phyloP scores from a whole-genome alignment of 2,329 filamentous ascomycete species.

The Trichothecium sympodiale region DNA sequence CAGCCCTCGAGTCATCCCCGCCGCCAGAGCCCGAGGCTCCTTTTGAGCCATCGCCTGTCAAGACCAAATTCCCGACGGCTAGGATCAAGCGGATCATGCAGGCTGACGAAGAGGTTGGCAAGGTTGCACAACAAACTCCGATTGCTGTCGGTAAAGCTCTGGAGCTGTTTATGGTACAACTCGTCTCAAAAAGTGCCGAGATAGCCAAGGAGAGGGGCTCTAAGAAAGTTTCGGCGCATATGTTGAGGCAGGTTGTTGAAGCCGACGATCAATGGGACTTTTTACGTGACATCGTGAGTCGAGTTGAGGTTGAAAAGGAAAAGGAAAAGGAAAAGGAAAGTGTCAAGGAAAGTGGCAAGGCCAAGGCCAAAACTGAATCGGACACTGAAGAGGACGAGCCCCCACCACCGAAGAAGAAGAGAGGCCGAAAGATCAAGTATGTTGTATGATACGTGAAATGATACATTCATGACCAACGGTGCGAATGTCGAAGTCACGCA shows the following conservation, averaged over 20 bases:
- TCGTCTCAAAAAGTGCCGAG: constrained; percentile 79
- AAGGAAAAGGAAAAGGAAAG: constrained; percentile 38
- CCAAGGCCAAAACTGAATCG: constrained; percentile 30
- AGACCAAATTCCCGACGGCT: constrained; percentile 92
- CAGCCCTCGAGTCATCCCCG: neutral
- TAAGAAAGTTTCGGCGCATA: constrained; percentile 79
- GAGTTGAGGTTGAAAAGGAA: constrained; percentile 56
- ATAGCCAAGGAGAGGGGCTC: constrained; percentile 74
- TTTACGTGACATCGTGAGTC: constrained; percentile 77
- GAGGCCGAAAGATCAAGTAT: constrained; percentile 39
- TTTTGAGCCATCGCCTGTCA: constrained; percentile 61
- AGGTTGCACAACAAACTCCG: constrained; percentile 94
- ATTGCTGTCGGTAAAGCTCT: constrained; percentile 93
- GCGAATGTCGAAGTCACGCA: too few relatives aligned
- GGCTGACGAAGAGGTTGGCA: constrained; percentile 95
- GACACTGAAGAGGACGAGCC: constrained; percentile 43
- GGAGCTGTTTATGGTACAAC: constrained; percentile 93
- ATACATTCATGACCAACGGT: too few relatives aligned
- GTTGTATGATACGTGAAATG: constrained; percentile 7
- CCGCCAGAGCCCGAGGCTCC: constrained; percentile 1
- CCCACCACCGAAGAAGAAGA: constrained; percentile 35
- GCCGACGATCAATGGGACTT: constrained; percentile 93
- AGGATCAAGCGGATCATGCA: constrained; percentile 99
- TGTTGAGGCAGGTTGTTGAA: constrained; percentile 84
- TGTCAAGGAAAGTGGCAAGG: constrained; percentile 32